Evolutionary conservation across 148 eudicot species (phyloP), one percentile per base, ranked within the genome.

Genomic region (Vaccinium vitisidaea): DNA sequence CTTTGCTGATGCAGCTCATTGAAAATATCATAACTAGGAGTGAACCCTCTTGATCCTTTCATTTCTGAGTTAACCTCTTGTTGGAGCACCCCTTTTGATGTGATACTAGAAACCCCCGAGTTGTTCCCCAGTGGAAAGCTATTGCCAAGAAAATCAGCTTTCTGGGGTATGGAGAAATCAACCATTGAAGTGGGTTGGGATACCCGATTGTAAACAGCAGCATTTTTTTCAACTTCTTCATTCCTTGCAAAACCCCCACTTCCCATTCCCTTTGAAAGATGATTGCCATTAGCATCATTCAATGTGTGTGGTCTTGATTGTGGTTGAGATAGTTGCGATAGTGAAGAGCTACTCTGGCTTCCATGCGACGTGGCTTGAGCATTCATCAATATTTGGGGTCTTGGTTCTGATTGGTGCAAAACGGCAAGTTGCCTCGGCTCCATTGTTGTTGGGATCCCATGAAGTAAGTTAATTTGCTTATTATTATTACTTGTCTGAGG

Each of bases 371-470:
- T 91, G 27, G 77, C 88, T 85, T 87, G 94, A 88, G 88, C 84
- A 87, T 87, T 90, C 85, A 67, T 67, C 83, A 39, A 46, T 15
- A 67, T 23, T 74, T 81, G 83, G 3, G 58, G 56, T 9, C 76
- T 67, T 67, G 86, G 30, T 50, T 79, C 67, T 58, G 81, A 74
- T 49, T 79, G 83, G 79, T 83, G 85, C 30, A 86, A 74, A 36
- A 55, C 63, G 25, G 67, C 84, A 58, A 86, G 79, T 69, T 67
- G 84, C 27, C 75, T 84, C 9, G 83, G 85, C 80, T 86, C 85
- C 88, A 95, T 92, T 19, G 87, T 95, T 25, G 96, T 93, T 6
- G 99, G 98, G 80, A 94, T 92, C 25, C 98, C 99, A 54, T 94
- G 98, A 32, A 97, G 93, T 77, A 94, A 87, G 87, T 92, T 93